Percentiles rank a stretch among this genome's conserved stretches.
These are phyloP conservation scores for Scolecobasidium constrictum DNA, from an alignment of 2,329 filamentous ascomycete species.

Conservation along the genomic window DNA sequence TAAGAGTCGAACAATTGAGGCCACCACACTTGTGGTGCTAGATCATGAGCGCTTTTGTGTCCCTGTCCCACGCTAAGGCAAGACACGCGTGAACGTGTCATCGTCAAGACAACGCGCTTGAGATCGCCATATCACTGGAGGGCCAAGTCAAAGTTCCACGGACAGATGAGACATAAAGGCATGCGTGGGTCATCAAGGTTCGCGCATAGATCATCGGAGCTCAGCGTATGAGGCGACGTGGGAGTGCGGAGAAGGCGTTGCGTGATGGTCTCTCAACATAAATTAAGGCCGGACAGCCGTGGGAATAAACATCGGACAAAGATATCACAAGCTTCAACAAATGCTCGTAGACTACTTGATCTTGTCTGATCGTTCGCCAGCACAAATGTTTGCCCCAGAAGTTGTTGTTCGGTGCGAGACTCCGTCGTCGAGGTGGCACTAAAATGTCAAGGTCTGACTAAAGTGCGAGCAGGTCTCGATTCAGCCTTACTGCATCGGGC, in stretches of 20 bases:
- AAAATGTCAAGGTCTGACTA: neutral
- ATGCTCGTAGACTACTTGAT: constrained; percentile 1
- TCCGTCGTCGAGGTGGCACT: too few relatives aligned
- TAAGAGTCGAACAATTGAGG: too few relatives aligned
- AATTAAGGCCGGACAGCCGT: neutral
- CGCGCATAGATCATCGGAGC: neutral
- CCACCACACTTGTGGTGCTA: too few relatives aligned
- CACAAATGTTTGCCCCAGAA: neutral
- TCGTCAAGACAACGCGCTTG: neutral
- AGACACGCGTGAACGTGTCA: neutral
- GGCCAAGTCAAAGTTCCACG: too few relatives aligned
- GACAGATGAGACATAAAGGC: constrained; percentile 1
- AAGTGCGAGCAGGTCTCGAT: neutral
- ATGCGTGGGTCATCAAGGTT: neutral
- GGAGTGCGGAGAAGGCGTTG: neutral
- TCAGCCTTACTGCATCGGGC: neutral
- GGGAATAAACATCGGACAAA: neutral
- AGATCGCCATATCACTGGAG: too few relatives aligned
- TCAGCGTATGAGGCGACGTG: neutral
- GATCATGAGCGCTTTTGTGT: too few relatives aligned
- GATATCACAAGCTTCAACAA: neutral
- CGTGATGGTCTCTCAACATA: neutral
- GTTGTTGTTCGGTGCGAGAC: neutral
- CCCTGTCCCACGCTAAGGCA: neutral
- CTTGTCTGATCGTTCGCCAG: neutral